phyloP scores from a whole-genome alignment of 192 early-diverging fungal genomes.

The Funneliformis mosseae region DNA sequence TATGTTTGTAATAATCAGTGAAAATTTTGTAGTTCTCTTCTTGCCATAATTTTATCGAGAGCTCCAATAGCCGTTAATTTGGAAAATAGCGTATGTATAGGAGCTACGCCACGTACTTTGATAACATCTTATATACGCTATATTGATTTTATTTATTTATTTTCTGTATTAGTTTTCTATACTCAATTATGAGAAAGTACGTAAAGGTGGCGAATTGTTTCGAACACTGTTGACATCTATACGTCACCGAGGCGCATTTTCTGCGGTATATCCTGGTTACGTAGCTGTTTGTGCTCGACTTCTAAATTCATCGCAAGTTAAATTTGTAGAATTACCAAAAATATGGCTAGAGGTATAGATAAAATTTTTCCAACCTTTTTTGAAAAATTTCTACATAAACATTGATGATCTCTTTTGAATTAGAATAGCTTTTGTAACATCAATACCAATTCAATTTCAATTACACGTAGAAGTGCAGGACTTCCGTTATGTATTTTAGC shows the following conservation, averaged over 20 bases:
- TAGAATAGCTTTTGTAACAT: conserved; percentile 73
- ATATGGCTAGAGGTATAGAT: conserved; percentile 70
- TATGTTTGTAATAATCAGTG: not conserved
- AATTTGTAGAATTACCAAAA: conserved; percentile 58
- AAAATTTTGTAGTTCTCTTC: conserved; percentile 39
- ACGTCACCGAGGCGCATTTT: conserved; percentile 91
- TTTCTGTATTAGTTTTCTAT: conserved; percentile 30
- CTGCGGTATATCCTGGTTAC: conserved; percentile 82
- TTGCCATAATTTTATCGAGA: conserved; percentile 53
- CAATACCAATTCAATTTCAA: conserved; percentile 74
- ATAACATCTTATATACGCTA: not conserved
- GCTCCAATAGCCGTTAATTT: conserved; percentile 43
- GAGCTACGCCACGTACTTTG: not conserved
- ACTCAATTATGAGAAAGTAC: conserved; percentile 21
- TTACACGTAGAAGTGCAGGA: conserved; percentile 91
- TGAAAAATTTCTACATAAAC: not conserved
- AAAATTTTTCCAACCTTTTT: not conserved
- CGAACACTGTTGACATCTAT: conserved; percentile 66
- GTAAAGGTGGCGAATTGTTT: conserved; percentile 55
- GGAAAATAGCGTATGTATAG: conserved; percentile 11
- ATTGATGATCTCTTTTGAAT: not conserved
- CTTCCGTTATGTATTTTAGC: conserved; percentile 87
- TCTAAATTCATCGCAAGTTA: conserved; percentile 54
- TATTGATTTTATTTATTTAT: conserved; percentile 2
- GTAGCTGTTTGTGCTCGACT: conserved; percentile 69